Percentiles rank a stretch among this genome's conserved stretches.
Evolutionary conservation across 768 basidiomycete species (phyloP).

Genomic region (Macrolepiota albuminosa): DNA sequence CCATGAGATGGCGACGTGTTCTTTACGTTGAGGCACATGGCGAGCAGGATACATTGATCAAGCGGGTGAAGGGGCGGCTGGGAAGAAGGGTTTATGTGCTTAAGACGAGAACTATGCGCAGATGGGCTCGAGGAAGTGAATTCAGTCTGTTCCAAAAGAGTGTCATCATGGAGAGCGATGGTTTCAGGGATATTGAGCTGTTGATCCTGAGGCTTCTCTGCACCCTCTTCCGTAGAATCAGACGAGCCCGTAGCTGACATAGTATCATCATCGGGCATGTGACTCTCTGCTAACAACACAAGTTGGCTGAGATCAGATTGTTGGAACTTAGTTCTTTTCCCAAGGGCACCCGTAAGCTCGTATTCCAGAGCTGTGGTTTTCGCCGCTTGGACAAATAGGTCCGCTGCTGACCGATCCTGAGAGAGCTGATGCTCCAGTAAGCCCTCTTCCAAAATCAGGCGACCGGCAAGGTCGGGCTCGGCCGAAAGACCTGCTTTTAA

Average conservation of each 20-base stretch:
- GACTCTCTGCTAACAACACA: constrained; percentile 89
- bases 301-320: constrained; percentile 81
- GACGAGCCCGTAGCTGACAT: constrained; percentile 8
- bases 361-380: constrained; percentile 76
- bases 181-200: constrained; percentile 63
- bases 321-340: constrained; percentile 94
- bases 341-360: constrained; percentile 88
- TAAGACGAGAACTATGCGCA: constrained; percentile 41
- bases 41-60: constrained; percentile 89
- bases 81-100: constrained; percentile 73
- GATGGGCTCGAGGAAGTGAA: constrained; percentile 73
- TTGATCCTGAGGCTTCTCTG: constrained; percentile 1
- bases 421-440: constrained; percentile 71
- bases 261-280: constrained; percentile 33
- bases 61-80: constrained; percentile 90
- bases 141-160: constrained; percentile 88
- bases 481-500: constrained; percentile 34
- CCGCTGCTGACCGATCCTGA: constrained; percentile 75
- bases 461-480: constrained; percentile 64
- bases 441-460: constrained; percentile 71
- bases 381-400: constrained; percentile 74
- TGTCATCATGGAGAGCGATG: constrained; percentile 89
- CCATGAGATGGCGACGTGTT: constrained; percentile 90
- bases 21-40: constrained; percentile 84
- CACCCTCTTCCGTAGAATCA: constrained; percentile 5